Base-by-base conservation (phyloP, 495 filamentous ascomycete genomes). In the Hyphodiscus hymeniophilus region DNA sequence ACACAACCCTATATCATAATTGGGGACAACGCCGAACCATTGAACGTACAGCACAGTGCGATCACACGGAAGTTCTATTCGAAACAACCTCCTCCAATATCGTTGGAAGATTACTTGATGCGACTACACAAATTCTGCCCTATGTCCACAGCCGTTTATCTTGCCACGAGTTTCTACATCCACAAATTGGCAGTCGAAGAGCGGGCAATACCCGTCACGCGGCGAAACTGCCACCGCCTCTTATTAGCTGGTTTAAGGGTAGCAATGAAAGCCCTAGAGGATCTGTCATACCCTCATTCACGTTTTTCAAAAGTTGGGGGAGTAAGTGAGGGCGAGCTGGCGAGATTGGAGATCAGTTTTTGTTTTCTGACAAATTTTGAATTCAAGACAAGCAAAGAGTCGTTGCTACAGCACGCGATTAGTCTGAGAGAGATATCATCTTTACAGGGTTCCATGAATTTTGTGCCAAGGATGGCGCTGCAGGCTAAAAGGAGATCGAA, bases 91-190 rank as follows among this genome's bases (percentile, higher is more conserved):
- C 92, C 92, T 8, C 76, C 80, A 2, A 87, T 97, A 44, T 69
- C 82, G 8, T 68, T 97, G 38, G 80, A 84, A 55, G 84, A 94
- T 39, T 98, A 98, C 62, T 73, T 96, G 16, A 65, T 80, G 51
- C 85, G 92, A 36, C 77, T 97, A 40, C 91, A 97, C 61, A 74
- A 71, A 31, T 97, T 81, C 62, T 98, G 92, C 54, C 91, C 94
- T 17, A 85, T 96, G 79, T 94, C 89, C n/a, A 91, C 92, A 2
- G 90, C 81, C 13, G 94, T 96, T 26, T 95, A 92, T 56, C 80
- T 98, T n/a, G 89, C 92, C 2, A 81, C 92, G 1, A 87, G 87
- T 38, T 66, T 83, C n/a, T 97, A 97, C 62, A 89, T 95, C 43
- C 82, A 88, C 57, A 75, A 79, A 41, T 75, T 97, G 33, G 82